These are phyloP conservation scores for Talaromyces borbonicus DNA, from an alignment of 495 filamentous ascomycete species.

Conservation along the genomic window DNA sequence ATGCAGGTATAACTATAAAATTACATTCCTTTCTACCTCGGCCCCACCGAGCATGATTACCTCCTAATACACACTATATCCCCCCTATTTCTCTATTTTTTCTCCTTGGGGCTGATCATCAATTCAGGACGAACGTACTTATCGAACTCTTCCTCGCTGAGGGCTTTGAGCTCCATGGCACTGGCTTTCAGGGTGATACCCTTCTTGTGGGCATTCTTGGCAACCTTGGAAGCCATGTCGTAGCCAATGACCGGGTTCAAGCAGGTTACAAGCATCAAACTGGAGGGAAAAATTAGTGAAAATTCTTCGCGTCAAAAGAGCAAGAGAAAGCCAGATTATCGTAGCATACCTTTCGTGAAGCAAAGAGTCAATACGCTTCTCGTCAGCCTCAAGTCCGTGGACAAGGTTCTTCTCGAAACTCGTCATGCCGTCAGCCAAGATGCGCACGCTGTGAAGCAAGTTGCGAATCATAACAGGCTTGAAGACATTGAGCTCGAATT, in stretches of 20 bases:
- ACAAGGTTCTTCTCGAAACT: slow-evolving; percentile 93
- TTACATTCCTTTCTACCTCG: slow-evolving; percentile 3
- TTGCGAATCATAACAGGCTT: slow-evolving; percentile 95
- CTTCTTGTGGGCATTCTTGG: slow-evolving; percentile 99
- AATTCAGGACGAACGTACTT: slow-evolving; percentile 86
- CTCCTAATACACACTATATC: neutral
- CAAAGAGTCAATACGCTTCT: slow-evolving; percentile 75
- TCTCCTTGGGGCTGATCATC: slow-evolving; percentile 78
- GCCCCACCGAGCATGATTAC: too few species aligned
- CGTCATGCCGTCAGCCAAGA: slow-evolving; percentile 85
- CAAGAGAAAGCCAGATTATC: too few species aligned
- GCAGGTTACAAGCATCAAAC: slow-evolving; percentile 97
- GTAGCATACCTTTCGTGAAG: slow-evolving; percentile 67
- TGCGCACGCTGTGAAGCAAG: slow-evolving; percentile 77
- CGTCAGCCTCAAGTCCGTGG: slow-evolving; percentile 80
- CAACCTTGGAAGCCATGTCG: slow-evolving; percentile 95
- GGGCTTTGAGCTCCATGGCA: slow-evolving; percentile 84
- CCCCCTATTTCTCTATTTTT: slow-evolving; percentile 31
- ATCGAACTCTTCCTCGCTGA: slow-evolving; percentile 89
- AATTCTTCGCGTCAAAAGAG: neutral
- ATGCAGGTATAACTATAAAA: too few species aligned
- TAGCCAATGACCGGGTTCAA: slow-evolving; percentile 98
- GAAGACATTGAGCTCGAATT: slow-evolving; percentile 99
- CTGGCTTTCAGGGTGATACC: slow-evolving; percentile 84
- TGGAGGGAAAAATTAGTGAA: slow-evolving; percentile 26